Percentiles rank a stretch among this genome's conserved stretches.
Conservation (phyloP, 768 basidiomycete genomes). For the Boletus eberwhitei region DNA sequence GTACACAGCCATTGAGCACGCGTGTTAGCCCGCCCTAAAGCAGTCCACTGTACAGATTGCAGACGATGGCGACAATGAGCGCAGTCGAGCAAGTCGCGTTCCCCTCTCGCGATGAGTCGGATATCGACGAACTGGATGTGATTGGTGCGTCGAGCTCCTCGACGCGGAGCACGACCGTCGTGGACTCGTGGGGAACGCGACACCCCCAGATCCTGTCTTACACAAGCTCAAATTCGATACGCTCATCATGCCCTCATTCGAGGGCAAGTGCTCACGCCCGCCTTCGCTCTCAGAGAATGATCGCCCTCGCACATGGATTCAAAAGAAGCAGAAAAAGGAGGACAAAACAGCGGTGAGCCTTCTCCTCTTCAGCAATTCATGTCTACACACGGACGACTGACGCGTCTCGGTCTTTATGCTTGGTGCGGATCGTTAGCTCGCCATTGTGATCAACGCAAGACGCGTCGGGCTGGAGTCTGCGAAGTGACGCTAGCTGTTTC, state of each 20-base stretch:
- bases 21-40: constrained; percentile 28
- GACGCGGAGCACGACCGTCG: constrained; percentile 27
- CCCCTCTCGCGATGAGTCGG: constrained; percentile 10
- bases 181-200: constrained; percentile 28
- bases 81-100: constrained; percentile 4
- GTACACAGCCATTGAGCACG: constrained; percentile 18
- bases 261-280: too few relatives aligned
- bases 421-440: constrained; percentile 33
- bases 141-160: constrained; percentile 24
- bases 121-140: constrained; percentile 29
- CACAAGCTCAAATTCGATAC: neutral
- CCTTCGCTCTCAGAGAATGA: too few relatives aligned
- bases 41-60: too few relatives aligned
- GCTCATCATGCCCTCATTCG: constrained; percentile 16
- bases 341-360: too few relatives aligned
- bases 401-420: neutral
- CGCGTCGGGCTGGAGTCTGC: constrained; percentile 39
- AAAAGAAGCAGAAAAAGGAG: too few relatives aligned
- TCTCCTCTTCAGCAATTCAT: neutral
- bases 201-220: constrained; percentile 17
- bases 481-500: constrained; percentile 44
- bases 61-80: constrained; percentile 2
- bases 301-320: too few relatives aligned
- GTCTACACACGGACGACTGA: neutral
- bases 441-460: constrained; percentile 36